A percentile compares a stretch with the other conserved stretches of the same genome.
phyloP scores from a whole-genome alignment of 83 land plant species.

The Picea abies region DNA sequence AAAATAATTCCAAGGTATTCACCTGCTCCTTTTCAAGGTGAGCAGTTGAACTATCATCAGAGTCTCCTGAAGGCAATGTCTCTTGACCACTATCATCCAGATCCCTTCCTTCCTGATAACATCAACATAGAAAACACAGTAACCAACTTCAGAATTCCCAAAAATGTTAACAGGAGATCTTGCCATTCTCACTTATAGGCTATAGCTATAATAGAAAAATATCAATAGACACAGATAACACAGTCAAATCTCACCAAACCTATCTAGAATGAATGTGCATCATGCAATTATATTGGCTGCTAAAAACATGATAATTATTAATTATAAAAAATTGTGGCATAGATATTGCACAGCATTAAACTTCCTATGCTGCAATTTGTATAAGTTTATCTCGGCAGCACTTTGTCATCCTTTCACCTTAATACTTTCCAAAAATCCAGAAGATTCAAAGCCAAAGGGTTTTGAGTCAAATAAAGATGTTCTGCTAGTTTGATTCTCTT shows the following conservation, averaged over 20 bases:
- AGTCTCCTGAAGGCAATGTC: background rate
- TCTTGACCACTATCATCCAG: slow-evolving; percentile 3
- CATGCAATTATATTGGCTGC: background rate
- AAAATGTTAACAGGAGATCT: background rate
- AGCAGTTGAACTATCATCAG: background rate
- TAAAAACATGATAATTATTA: background rate
- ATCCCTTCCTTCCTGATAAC: slow-evolving; percentile 4
- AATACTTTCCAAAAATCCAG: background rate
- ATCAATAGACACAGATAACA: background rate
- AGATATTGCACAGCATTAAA: background rate
- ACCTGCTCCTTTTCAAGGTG: slow-evolving; percentile 4
- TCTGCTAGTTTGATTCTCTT: background rate
- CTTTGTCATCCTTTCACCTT: background rate
- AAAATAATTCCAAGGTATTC: background rate
- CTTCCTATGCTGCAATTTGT: background rate
- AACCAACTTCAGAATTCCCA: background rate
- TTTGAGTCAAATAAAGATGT: background rate
- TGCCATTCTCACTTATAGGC: no score
- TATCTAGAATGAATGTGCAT: background rate
- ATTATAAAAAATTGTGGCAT: background rate
- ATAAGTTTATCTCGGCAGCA: background rate
- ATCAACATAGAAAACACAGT: background rate
- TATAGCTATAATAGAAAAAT: background rate
- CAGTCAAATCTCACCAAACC: background rate
- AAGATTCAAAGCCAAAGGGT: background rate